Evolutionary conservation across 2,329 filamentous ascomycete genomes (phyloP).

Genomic region (Ascochyta koolunga): DNA sequence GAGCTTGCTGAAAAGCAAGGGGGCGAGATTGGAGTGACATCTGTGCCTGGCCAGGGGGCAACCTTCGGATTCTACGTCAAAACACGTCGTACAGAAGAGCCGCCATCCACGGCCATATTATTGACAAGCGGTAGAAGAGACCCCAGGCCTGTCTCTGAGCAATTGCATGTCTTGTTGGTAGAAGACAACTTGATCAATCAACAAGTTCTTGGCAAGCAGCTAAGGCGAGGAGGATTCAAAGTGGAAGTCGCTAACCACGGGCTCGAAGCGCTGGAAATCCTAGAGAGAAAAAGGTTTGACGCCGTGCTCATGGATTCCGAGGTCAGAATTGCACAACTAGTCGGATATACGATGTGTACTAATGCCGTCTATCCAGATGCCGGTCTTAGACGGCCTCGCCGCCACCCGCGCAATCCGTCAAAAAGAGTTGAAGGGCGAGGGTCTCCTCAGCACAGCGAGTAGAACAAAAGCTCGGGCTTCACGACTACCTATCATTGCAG

Average conservation of each 20-base stretch:
- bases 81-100: slow-evolving; percentile 8
- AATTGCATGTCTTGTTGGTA: slow-evolving; percentile 40
- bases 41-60: slow-evolving; percentile 17
- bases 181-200: slow-evolving; percentile 51
- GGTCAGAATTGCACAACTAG: background rate
- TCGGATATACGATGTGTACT: too few relatives aligned
- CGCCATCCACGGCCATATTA: background rate
- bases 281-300: slow-evolving; percentile 38
- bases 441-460: slow-evolving; percentile 20
- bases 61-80: slow-evolving; percentile 35
- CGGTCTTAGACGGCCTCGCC: slow-evolving; percentile 33
- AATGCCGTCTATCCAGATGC: slow-evolving; percentile 23
- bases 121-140: background rate
- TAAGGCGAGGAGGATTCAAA: slow-evolving; percentile 38
- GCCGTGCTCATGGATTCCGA: slow-evolving; percentile 57
- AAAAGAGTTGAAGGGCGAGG: slow-evolving; percentile 3
- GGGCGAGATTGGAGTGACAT: slow-evolving; percentile 29
- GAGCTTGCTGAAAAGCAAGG: slow-evolving; percentile 33
- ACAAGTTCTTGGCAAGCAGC: slow-evolving; percentile 41
- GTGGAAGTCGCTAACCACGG: slow-evolving; percentile 45
- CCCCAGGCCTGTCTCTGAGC: background rate
- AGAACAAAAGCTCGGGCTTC: slow-evolving; percentile 23
- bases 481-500: slow-evolving; percentile 30
- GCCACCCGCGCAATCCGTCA: slow-evolving; percentile 28
- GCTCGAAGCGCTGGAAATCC: slow-evolving; percentile 41